These are phyloP conservation scores for Neurospora tetraspora DNA, from an alignment of 495 filamentous ascomycete species.

Conservation along the genomic window DNA sequence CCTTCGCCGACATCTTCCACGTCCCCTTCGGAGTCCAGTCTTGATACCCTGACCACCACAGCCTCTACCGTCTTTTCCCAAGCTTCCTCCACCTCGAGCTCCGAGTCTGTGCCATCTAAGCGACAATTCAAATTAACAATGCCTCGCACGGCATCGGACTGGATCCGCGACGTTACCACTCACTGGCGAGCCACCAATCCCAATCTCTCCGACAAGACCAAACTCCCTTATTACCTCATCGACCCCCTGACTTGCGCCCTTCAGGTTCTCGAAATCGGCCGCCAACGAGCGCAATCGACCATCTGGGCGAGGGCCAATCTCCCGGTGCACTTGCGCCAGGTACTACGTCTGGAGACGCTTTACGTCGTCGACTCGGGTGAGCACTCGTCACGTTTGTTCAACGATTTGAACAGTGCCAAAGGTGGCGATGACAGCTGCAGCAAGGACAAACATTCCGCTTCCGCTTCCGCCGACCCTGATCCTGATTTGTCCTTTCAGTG, in stretches of 20 bases:
- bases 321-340: background rate
- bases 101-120: background rate
- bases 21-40: background rate
- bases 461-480: background rate
- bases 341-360: background rate
- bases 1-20: background rate
- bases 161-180: background rate
- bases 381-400: background rate
- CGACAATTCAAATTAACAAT: background rate
- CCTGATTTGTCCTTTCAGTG: background rate
- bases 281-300: background rate
- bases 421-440: background rate
- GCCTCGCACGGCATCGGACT: background rate
- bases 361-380: background rate
- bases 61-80: background rate
- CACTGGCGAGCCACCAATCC: background rate
- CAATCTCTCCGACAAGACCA: background rate
- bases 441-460: background rate
- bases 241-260: background rate
- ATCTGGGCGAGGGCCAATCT: background rate
- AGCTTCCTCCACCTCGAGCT: background rate
- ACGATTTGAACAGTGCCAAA: background rate
- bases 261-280: background rate
- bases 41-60: background rate
- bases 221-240: background rate